Evolutionary conservation across 306 rosid species (phyloP), one percentile per base, ranked within the genome.

Genomic region (Prunus campanulata): DNA sequence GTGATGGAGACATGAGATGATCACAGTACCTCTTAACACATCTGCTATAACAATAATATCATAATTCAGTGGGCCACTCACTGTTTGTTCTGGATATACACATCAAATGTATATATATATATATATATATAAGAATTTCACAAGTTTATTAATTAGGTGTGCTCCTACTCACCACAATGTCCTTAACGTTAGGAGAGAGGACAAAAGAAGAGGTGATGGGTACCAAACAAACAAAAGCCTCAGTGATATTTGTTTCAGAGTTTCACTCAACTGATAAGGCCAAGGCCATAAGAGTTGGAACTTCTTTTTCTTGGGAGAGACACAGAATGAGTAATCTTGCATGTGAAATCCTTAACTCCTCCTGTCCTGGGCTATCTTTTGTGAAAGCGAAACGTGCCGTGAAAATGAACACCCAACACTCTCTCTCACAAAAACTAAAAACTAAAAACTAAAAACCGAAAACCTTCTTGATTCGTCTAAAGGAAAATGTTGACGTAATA

Each of bases 221-320:
- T 54, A 75, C 77, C 80, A 42, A 80, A 80, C 75, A 6, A 29
- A 16, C 75, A 6, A 29, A 16, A 14, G 9, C 24, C 48, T 7
- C 42, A 52, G 32, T 55, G 61, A 70, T 52, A 24, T 47, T 42
- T 42, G 44, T 1, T 39, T 39, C 9, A 7, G 9, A 39, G 44
- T 46, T 30, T 47, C 20, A 27, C 68, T 57, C 50, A 52, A 63
- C 16, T 35, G 67, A 52, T 42, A 52, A 22, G 83, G 30, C 74
- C 46, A 8, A 16, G 30, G 13, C 16, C 57, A 18, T 8, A 16
- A n/a, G 64, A 56, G 83, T 47, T 73, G 75, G 55, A 66, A 67
- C 69, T 22, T 73, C 78, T 47, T 79, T 79, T 73, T 39, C 70
- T 47, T 18, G 6, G 48, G 20, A 39, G 55, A 42, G 70, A 60